phyloP scores from a whole-genome alignment of 495 filamentous ascomycete genomes.

The Sporormia fimetaria region DNA sequence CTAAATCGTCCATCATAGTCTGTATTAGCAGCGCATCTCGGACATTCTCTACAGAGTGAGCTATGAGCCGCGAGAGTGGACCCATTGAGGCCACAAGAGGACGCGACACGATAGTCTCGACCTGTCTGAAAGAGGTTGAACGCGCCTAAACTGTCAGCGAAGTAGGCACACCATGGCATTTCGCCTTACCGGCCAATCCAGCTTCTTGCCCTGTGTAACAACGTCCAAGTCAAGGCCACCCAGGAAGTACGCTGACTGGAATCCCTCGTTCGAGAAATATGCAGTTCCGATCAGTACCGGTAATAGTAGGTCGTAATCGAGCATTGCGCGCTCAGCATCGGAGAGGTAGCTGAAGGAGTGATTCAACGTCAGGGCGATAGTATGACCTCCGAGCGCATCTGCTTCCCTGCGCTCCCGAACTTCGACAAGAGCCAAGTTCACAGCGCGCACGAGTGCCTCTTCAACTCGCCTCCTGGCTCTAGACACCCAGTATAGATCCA shows the following conservation, averaged over 20 bases:
- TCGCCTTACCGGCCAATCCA: slow-evolving; percentile 58
- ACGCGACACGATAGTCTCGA: slow-evolving; percentile 38
- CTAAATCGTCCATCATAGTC: slow-evolving; percentile 57
- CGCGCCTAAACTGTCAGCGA: slow-evolving; percentile 23
- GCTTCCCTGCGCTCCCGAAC: slow-evolving; percentile 37
- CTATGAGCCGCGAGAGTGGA: slow-evolving; percentile 62
- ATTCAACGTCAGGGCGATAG: slow-evolving; percentile 63
- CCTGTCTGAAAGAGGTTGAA: slow-evolving; percentile 37
- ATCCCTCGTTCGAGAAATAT: slow-evolving; percentile 59
- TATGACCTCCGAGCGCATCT: slow-evolving; percentile 45
- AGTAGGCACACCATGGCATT: background rate
- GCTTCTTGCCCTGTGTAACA: slow-evolving; percentile 48
- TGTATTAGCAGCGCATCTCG: slow-evolving; percentile 49
- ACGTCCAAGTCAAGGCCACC: slow-evolving; percentile 67
- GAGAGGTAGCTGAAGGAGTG: slow-evolving; percentile 67
- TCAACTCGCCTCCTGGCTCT: slow-evolving; percentile 60
- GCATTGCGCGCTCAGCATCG: slow-evolving; percentile 39
- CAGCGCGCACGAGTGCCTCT: slow-evolving; percentile 61
- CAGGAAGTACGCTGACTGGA: slow-evolving; percentile 75
- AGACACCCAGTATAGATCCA: slow-evolving; percentile 20
- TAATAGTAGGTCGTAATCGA: slow-evolving; percentile 68
- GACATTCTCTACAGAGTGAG: slow-evolving; percentile 59
- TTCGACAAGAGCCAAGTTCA: slow-evolving; percentile 56
- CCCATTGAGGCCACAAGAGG: slow-evolving; percentile 72
- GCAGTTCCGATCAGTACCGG: slow-evolving; percentile 57